Evolutionary conservation across 176 grass and related monocot species (phyloP), one percentile per base, ranked within the genome.

Genomic region (Oryza rufipogon): DNA sequence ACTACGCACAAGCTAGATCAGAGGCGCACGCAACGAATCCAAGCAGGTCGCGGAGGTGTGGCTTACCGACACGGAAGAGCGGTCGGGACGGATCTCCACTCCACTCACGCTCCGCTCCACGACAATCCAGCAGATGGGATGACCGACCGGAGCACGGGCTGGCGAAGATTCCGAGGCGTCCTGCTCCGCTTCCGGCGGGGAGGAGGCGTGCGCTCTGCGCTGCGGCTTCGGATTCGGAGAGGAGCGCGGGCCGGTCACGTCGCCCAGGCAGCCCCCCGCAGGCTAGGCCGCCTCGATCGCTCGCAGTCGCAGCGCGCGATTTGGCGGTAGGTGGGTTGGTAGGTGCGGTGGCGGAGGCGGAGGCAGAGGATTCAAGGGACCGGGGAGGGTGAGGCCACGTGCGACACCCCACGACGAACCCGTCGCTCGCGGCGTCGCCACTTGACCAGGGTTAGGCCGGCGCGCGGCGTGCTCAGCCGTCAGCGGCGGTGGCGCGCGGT

Each of bases 281-380:
- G 70, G 25, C 30, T 32, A 32, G 30, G 30, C 30, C 30, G 30
- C 17, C 17, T 66, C 81, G 81, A 83, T 66, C 71, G 42, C 71
- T 52, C 49, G 49, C 49, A 8, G 7, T 58, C 17, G 52, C 52
- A 20, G 26, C 70, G 7, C 38, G 20, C 11, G 70, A 30, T 46
- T 64, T 33, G 70, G 81, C 70, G 81, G 81, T 83, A 83, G 81
- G 81, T 83, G 70, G 19, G 56, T 19, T 6, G 73, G 72, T 54
- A 77, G 63, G 73, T 68, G 48, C 45, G 74, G 19, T 58, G 54
- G 54, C 54, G 54, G 39, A 8, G 39, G 39, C 47, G 47, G 52
- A 58, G 52, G 52, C 52, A 4, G 34, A 20, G 54, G 19, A 58
- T 58, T 58, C 54, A 15, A n/a, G 54, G 54, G 54, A 58, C 7